Evolutionary conservation across 352 stramenopile genomes (phyloP).

Genomic region (Phytophthora tubulina): DNA sequence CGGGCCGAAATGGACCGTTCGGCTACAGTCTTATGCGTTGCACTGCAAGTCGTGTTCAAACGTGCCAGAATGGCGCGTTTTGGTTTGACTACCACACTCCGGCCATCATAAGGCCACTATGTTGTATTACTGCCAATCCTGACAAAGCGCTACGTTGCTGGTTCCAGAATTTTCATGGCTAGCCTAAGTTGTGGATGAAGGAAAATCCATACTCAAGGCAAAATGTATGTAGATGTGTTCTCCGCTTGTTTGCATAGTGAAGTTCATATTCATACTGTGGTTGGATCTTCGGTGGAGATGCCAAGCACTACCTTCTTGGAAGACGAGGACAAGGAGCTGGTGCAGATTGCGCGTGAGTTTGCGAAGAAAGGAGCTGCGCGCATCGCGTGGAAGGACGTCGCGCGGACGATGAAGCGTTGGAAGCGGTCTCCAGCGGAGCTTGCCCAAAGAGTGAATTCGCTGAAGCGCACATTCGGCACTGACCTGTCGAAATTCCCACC

Average conservation of each 20-base stretch:
- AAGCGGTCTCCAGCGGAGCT: background rate
- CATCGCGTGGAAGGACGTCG: background rate
- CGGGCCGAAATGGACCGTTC: background rate
- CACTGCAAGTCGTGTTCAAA: background rate
- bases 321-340: background rate
- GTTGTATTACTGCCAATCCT: background rate
- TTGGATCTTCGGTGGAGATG: no score
- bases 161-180: background rate
- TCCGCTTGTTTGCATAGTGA: background rate
- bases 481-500: background rate
- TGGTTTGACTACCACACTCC: background rate
- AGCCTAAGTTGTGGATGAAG: background rate
- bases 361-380: background rate
- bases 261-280: background rate
- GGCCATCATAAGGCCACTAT: no score
- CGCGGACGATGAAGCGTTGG: background rate
- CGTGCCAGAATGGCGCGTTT: background rate
- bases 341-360: background rate
- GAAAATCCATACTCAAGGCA: background rate
- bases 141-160: background rate
- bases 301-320: background rate
- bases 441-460: background rate
- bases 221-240: background rate
- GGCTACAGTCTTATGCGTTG: background rate
- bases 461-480: background rate